phyloP scores from a whole-genome alignment of 192 early-diverging fungal species.

The Linnemannia exigua region DNA sequence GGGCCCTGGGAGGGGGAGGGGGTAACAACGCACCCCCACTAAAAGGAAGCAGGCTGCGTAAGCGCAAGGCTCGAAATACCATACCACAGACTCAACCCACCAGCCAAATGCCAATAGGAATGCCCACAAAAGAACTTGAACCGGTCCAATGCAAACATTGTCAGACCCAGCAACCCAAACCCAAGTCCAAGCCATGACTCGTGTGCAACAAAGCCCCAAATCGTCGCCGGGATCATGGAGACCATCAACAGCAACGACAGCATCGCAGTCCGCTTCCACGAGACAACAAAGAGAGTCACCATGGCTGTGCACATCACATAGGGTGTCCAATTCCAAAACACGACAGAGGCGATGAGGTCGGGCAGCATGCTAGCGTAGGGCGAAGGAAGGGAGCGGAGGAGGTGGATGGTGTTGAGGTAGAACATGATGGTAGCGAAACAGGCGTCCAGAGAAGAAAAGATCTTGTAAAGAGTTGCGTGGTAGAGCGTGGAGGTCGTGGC shows the following conservation, averaged over 20 bases:
- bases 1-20: neutral
- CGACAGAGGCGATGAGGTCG: conserved; percentile 23
- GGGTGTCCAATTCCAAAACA: conserved; percentile 43
- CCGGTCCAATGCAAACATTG: conserved; percentile 50
- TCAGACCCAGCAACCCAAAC: conserved; percentile 38
- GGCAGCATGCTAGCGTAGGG: conserved; percentile 40
- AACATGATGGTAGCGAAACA: conserved; percentile 59
- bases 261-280: conserved; percentile 56
- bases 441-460: conserved; percentile 61
- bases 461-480: conserved; percentile 63
- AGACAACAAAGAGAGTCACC: conserved; percentile 38
- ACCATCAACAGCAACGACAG: conserved; percentile 55
- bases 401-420: conserved; percentile 52
- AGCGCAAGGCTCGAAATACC: conserved; percentile 40
- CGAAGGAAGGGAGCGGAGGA: conserved; percentile 31
- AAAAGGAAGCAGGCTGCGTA: conserved; percentile 12
- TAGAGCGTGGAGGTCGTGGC: conserved; percentile 58
- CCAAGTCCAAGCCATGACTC: conserved; percentile 39
- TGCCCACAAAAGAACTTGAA: conserved; percentile 53
- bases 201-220: conserved; percentile 49
- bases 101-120: conserved; percentile 48
- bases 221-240: conserved; percentile 48
- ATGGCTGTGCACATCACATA: conserved; percentile 29
- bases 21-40: neutral
- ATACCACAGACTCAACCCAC: conserved; percentile 46